Base-by-base conservation (phyloP, 441 rosid genomes). In the Gossypium aridum region DNA sequence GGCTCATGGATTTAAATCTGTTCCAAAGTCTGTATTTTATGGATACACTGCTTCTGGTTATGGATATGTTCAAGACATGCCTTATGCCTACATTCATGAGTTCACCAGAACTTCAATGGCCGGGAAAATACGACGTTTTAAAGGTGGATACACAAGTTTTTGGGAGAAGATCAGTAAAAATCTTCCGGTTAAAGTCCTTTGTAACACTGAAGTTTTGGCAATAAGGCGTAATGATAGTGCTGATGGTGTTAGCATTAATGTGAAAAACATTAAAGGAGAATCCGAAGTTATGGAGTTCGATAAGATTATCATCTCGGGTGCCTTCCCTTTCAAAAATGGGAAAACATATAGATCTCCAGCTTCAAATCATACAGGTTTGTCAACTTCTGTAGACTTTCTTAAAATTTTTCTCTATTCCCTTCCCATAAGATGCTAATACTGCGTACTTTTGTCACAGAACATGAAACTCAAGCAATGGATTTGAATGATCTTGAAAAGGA, bases 11-110 rank as follows among this genome's bases (percentile, higher is more conserved):
- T 51, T 86, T 45, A 82, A 83, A 63, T 70, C 85, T 43, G 80
- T 90, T 64, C 92, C 96, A 19, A 79, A 85, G 61, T 86, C 92
- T 9, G 87, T 89, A 51, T 90, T 87, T 73, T 87, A 89, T 77
- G 96, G 96, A 71, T 90, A 88, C 71, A 90, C 91, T 12, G 95
- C 95, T 79, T 90, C 95, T 10, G 92, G 95, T 9, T 88, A 90
- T 39, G 95, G 95, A 59, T 89, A 80, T 45, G 86, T 88, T 63
- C 90, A 86, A 78, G 92, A 90, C 76, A 90, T 90, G 95, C 87
- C 95, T 16, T 88, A 88, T 59, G 91, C 92, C 16, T 90, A 88
- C 75, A 72, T 90, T 60, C 95, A 90, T 64, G 95, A 90, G 81
- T 90, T 90, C 78, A 89, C 88, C 7, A 74, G 91, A 72, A 90